These are phyloP conservation scores for Vigna reflexopilosa DNA, from an alignment of 306 rosid species.

Conservation along the genomic window DNA sequence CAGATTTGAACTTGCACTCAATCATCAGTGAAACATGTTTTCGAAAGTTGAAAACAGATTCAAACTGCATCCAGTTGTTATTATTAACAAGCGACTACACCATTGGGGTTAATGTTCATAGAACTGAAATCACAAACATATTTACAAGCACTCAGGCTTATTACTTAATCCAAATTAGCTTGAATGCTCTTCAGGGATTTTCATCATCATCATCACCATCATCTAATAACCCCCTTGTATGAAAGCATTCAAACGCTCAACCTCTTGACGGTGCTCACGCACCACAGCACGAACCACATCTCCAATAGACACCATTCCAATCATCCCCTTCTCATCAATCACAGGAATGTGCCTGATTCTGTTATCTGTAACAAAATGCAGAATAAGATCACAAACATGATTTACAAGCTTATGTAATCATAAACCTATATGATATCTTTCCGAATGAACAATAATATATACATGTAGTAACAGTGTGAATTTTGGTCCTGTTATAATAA, in stretches of 20 bases:
- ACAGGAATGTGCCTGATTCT: slow-evolving; percentile 99
- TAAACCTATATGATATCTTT: not conserved
- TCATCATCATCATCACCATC: slow-evolving; percentile 35
- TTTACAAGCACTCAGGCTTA: slow-evolving; percentile 66
- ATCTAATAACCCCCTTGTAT: slow-evolving; percentile 95
- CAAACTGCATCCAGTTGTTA: slow-evolving; percentile 43
- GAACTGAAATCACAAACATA: slow-evolving; percentile 42
- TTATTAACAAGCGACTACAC: slow-evolving; percentile 45
- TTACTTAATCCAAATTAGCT: slow-evolving; percentile 54
- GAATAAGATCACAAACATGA: slow-evolving; percentile 23
- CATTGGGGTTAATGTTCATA: slow-evolving; percentile 35
- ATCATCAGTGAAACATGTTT: slow-evolving; percentile 16
- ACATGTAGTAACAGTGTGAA: too few relatives aligned
- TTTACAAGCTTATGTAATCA: slow-evolving; percentile 24
- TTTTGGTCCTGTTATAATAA: too few relatives aligned
- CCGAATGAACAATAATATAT: too few relatives aligned
- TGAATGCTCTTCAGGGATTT: slow-evolving; percentile 40
- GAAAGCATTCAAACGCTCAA: slow-evolving; percentile 88
- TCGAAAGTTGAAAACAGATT: not conserved
- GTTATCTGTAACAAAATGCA: slow-evolving; percentile 58
- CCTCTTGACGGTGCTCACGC: slow-evolving; percentile 94
- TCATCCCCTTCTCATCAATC: slow-evolving; percentile 71
- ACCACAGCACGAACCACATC: slow-evolving; percentile 99
- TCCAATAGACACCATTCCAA: slow-evolving; percentile 98
- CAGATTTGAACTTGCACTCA: slow-evolving; percentile 14